phyloP scores from a whole-genome alignment of 1,284 basidiomycete species.

The Ceraceosorus bombacis region DNA sequence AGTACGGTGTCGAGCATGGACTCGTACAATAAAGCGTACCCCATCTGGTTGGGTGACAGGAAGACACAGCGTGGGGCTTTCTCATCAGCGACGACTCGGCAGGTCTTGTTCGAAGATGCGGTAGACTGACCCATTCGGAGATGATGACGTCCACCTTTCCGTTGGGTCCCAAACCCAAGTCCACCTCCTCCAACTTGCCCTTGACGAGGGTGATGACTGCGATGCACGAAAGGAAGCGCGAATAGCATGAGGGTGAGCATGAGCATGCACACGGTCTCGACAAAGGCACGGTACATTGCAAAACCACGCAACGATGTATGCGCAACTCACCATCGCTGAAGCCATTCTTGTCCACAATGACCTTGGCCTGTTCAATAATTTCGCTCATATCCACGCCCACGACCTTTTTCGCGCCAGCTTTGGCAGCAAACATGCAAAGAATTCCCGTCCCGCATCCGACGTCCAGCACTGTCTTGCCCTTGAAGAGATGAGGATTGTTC shows the following conservation, averaged over 20 bases:
- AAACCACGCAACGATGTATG: neutral
- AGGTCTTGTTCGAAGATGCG: too few species aligned
- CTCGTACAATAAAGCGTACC: slow-evolving; percentile 73
- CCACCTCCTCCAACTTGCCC: slow-evolving; percentile 89
- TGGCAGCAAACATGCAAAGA: slow-evolving; percentile 96
- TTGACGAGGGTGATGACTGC: slow-evolving; percentile 78
- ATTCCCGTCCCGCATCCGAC: slow-evolving; percentile 99
- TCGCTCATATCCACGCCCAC: slow-evolving; percentile 92
- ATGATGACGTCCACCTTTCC: slow-evolving; percentile 82
- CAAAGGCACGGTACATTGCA: too few species aligned
- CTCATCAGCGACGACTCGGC: too few species aligned
- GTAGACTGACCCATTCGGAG: slow-evolving; percentile 67
- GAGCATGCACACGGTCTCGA: neutral
- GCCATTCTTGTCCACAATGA: slow-evolving; percentile 92
- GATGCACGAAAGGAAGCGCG: neutral
- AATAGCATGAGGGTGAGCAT: neutral
- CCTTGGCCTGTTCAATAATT: slow-evolving; percentile 96
- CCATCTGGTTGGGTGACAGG: slow-evolving; percentile 56
- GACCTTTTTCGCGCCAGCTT: slow-evolving; percentile 91
- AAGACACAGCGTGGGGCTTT: too few species aligned
- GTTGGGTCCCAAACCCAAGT: slow-evolving; percentile 49
- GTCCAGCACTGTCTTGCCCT: slow-evolving; percentile 68
- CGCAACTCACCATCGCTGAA: slow-evolving; percentile 63
- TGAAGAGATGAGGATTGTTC: slow-evolving; percentile 92
- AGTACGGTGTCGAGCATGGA: slow-evolving; percentile 99